These are phyloP conservation scores for Asparagopsis taxiformis DNA, from an alignment of 31 red algal genomes.

Conservation along the genomic window DNA sequence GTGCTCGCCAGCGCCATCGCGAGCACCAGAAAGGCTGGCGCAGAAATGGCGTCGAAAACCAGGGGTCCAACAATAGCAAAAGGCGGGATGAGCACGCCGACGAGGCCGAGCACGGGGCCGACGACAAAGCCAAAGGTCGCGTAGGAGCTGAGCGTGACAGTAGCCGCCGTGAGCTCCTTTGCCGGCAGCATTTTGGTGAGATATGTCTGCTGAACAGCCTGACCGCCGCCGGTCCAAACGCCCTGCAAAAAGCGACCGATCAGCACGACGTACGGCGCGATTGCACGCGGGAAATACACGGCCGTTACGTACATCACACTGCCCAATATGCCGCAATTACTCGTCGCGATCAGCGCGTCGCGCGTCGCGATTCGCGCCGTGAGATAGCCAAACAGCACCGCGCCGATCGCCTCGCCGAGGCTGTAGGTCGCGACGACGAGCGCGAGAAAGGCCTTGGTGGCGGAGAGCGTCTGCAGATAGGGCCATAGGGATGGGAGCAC, in stretches of 20 bases:
- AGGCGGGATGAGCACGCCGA: slow-evolving; percentile 5
- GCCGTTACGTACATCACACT: slow-evolving; percentile 34
- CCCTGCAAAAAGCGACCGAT: slow-evolving; percentile 28
- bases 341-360: neutral
- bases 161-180: slow-evolving; percentile 16
- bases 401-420: slow-evolving; percentile 58
- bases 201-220: slow-evolving; percentile 58
- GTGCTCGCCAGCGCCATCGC: slow-evolving; percentile 7
- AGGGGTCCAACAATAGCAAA: neutral
- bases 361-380: slow-evolving; percentile 5
- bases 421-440: slow-evolving; percentile 49
- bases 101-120: slow-evolving; percentile 35
- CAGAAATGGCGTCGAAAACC: slow-evolving; percentile 31
- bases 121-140: slow-evolving; percentile 56
- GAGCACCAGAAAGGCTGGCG: slow-evolving; percentile 48
- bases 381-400: slow-evolving; percentile 31
- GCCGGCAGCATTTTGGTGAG: slow-evolving; percentile 8
- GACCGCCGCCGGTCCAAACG: slow-evolving; percentile 59
- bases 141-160: slow-evolving; percentile 32
- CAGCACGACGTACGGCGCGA: slow-evolving; percentile 14
- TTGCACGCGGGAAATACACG: neutral
- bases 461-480: slow-evolving; percentile 26
- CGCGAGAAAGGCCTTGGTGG: slow-evolving; percentile 27
- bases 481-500: slow-evolving; percentile 73
- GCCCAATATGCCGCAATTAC: slow-evolving; percentile 18